Conservation (phyloP, 495 filamentous ascomycete species). For the Podospora anserina region DNA sequence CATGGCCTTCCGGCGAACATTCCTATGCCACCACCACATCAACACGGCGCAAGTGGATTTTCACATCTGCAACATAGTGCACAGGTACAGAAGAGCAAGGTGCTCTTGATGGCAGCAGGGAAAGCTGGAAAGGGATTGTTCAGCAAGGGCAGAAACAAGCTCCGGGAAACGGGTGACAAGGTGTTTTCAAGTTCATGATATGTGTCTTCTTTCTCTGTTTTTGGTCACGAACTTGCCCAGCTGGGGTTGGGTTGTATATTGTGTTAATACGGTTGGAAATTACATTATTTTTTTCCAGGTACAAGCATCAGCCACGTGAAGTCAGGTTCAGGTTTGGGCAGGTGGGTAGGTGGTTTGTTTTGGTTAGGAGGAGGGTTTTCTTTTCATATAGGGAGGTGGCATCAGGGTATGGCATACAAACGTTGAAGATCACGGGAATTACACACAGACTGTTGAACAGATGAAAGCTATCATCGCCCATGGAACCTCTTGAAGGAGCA, state of each 20-base stretch:
- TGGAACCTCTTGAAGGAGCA: no score
- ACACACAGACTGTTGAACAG: no score
- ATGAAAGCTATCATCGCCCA: no score
- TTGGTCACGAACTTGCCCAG: background rate
- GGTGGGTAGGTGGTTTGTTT: background rate
- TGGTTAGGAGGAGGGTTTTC: background rate
- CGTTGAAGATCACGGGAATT: no score
- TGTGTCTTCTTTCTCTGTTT: conserved; percentile 3
- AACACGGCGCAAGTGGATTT: conserved; percentile 32
- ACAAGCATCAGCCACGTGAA: background rate
- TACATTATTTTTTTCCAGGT: background rate
- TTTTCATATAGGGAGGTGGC: no score
- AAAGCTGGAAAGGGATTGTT: conserved; percentile 83
- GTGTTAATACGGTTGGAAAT: background rate
- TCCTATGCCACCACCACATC: conserved; percentile 27
- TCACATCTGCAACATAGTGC: conserved; percentile 32
- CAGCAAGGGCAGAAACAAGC: conserved; percentile 79
- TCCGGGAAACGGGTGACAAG: conserved; percentile 71
- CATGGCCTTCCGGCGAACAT: conserved; percentile 26
- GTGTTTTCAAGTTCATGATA: conserved; percentile 56
- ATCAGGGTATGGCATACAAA: no score
- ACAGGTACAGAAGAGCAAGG: conserved; percentile 74
- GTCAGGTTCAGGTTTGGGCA: background rate
- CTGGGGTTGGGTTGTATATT: background rate
- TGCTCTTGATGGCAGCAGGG: conserved; percentile 76